Conservation (phyloP, 2,329 filamentous ascomycete genomes). For the Cryphonectria parasitica region DNA sequence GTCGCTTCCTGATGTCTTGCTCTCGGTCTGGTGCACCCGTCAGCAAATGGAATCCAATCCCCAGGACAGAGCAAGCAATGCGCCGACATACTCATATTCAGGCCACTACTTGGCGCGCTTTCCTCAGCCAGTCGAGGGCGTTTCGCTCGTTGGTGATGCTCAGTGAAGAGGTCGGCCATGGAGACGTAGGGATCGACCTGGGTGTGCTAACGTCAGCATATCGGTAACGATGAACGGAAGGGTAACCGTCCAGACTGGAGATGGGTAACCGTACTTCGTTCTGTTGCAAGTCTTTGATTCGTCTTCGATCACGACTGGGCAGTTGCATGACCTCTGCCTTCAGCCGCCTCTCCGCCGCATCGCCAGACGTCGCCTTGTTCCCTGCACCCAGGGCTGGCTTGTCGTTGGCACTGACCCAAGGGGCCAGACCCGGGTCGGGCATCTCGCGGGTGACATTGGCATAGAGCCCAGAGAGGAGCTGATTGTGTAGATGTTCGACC, state of each 20-base stretch:
- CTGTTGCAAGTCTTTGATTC: conserved; percentile 66
- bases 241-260: not conserved
- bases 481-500: conserved; percentile 68
- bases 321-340: conserved; percentile 74
- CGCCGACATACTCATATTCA: conserved; percentile 73
- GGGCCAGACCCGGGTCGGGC: conserved; percentile 68
- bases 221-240: not conserved
- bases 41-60: not conserved
- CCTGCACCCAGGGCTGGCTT: conserved; percentile 62
- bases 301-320: conserved; percentile 66
- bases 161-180: conserved; percentile 55
- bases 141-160: conserved; percentile 50
- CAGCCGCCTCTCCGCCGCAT: conserved; percentile 66
- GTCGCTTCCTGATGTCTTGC: conserved; percentile 69
- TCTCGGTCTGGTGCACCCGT: conserved; percentile 58
- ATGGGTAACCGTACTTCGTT: conserved; percentile 58
- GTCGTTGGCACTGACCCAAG: conserved; percentile 74
- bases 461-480: conserved; percentile 68
- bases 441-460: conserved; percentile 72
- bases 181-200: conserved; percentile 61
- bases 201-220: conserved; percentile 13
- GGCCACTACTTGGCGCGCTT: conserved; percentile 68
- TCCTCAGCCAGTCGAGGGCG: conserved; percentile 56
- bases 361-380: conserved; percentile 65
- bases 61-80: not conserved